A percentile compares a stretch with the other conserved stretches of the same genome.
Evolutionary conservation across 2,329 filamentous ascomycete genomes (phyloP).

Genomic region (Aspergillus eucalypticola): DNA sequence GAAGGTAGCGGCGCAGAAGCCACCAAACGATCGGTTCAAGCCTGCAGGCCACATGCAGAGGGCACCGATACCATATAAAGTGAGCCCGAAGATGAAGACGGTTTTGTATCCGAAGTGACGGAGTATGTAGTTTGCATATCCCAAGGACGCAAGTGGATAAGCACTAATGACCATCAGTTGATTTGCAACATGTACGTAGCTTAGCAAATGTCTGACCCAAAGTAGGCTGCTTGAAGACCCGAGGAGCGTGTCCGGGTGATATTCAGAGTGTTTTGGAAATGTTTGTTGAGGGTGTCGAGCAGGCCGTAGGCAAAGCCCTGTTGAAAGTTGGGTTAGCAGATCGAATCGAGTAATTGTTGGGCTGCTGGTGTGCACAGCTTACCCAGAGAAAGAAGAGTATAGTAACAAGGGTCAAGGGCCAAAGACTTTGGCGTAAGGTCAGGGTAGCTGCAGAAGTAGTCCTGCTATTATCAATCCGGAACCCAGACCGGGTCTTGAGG

Average conservation of each 20-base stretch:
- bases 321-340: background rate
- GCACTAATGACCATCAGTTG: conserved; percentile 37
- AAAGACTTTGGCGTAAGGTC: conserved; percentile 47
- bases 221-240: conserved; percentile 65
- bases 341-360: background rate
- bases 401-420: conserved; percentile 48
- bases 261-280: conserved; percentile 58
- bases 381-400: conserved; percentile 57
- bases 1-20: conserved; percentile 71
- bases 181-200: background rate
- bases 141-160: conserved; percentile 56
- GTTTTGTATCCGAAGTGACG: conserved; percentile 75
- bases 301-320: conserved; percentile 53
- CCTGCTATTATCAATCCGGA: conserved; percentile 36
- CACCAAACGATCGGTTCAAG: conserved; percentile 69
- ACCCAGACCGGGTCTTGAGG: conserved; percentile 33
- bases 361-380: conserved; percentile 5
- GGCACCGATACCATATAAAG: conserved; percentile 69
- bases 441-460: conserved; percentile 45
- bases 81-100: conserved; percentile 74
- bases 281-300: conserved; percentile 54
- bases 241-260: conserved; percentile 60
- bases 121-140: conserved; percentile 61
- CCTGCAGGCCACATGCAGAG: conserved; percentile 85
- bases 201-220: conserved; percentile 49